Percentiles rank a stretch among this genome's conserved stretches.
These are phyloP conservation scores for Emericellopsis atlantica DNA, from an alignment of 2,329 filamentous ascomycete species.

Conservation along the genomic window DNA sequence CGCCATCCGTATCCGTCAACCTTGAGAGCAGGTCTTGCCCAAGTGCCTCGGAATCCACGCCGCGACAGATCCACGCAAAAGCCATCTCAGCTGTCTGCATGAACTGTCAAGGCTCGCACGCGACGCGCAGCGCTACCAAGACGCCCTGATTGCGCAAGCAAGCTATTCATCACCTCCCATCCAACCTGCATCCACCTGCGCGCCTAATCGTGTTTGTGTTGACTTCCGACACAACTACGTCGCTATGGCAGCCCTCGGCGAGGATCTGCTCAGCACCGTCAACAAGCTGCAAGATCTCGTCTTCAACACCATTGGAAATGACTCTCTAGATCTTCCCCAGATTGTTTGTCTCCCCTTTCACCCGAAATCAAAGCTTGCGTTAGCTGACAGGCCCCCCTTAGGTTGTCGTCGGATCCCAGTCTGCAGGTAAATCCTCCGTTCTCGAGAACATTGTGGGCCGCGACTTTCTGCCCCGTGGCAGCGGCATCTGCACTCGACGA, in stretches of 20 bases:
- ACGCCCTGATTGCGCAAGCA: constrained; percentile 1
- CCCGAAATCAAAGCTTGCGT: constrained; percentile 6
- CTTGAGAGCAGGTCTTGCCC: too few species aligned
- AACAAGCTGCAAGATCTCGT: constrained; percentile 98
- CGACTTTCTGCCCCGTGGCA: constrained; percentile 92
- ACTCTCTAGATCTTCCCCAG: constrained; percentile 92
- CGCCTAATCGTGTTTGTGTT: background rate
- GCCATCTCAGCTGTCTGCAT: background rate
- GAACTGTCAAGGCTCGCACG: background rate
- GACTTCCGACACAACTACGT: constrained; percentile 5
- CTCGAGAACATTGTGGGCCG: constrained; percentile 97
- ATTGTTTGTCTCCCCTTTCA: constrained; percentile 54
- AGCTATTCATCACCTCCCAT: background rate
- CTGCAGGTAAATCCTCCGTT: constrained; percentile 94
- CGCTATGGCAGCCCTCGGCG: constrained; percentile 83
- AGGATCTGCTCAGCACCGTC: constrained; percentile 88
- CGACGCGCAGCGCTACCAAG: constrained; percentile 3
- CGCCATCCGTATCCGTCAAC: background rate
- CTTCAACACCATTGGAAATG: constrained; percentile 99
- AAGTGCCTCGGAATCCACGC: too few species aligned
- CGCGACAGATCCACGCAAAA: background rate
- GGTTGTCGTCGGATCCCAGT: constrained; percentile 98
- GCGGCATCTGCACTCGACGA: constrained; percentile 88
- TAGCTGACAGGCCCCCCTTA: constrained; percentile 22
- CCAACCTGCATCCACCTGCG: background rate